Base-by-base conservation (phyloP, 2,329 filamentous ascomycete species). In the Neopestalotiopsis rosae region DNA sequence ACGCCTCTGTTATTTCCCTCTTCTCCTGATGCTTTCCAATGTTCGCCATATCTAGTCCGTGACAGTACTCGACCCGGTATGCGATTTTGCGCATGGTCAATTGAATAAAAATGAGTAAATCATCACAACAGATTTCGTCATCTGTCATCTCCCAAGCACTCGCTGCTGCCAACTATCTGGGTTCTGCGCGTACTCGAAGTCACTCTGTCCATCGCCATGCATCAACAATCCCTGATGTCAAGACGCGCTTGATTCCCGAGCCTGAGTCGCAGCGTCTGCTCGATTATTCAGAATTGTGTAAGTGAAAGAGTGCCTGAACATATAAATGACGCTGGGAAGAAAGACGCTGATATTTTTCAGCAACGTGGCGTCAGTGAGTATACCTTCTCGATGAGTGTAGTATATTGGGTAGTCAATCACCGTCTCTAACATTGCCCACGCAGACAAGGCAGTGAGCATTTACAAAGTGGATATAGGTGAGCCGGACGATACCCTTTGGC, bases 301-400 rank as follows among this genome's bases (percentile, higher is more conserved):
- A 42, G 61, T 20, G 13, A 6, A n/a, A 52, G 5, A n/a, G 20
- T 52, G 20, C 24, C 9, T 20, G 7, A 52, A 13, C 20, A 38
- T 13, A 6, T 7, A 10, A 38, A 7, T 7, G 24, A 34, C n/a
- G 20, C 3, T 38, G 3, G n/a, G 13, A 38, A 6, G 7, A n/a
- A 14, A 34, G 32, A 45, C 6, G 42, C 52, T 66, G n/a, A 69
- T 61, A 20, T 61, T 59, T 32, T 14, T 9, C 45, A 73, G 72
- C 72, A 24, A 59, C 69, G n/a, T 74, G 73, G 73, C 71, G 67
- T 45, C 73, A 74, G 73, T 74, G 64, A 69, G 73, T 70, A 30
- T 6, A 14, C 24, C 13, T 12, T 28, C 10, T 24, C 57, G 14
- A 30, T 12, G 10, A 49, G 24, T 7, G 5, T 2, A 20, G 7